phyloP scores from a whole-genome alignment of 2,329 filamentous ascomycete species.

The Aspergillus sp. region DNA sequence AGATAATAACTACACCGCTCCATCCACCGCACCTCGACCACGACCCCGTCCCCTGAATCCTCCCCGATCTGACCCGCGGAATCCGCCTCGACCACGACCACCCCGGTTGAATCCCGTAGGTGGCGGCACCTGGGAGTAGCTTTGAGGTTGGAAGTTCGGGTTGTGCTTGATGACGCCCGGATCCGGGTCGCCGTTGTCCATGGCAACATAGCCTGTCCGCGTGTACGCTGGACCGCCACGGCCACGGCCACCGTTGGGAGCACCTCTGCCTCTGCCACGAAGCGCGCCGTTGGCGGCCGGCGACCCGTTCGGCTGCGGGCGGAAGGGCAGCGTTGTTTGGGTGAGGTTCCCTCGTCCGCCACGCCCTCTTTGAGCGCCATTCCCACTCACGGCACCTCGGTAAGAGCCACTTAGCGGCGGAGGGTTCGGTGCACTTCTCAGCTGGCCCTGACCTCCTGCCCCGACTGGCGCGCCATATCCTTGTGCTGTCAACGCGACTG shows the following conservation, averaged over 20 bases:
- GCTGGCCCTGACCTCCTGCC: conserved; percentile 52
- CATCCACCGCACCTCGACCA: conserved; percentile 16
- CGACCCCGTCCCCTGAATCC: conserved; percentile 21
- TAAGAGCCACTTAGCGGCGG: conserved; percentile 51
- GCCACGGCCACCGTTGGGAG: conserved; percentile 14
- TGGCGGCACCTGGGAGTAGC: conserved; percentile 44
- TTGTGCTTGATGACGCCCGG: conserved; percentile 48
- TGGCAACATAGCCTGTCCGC: conserved; percentile 29
- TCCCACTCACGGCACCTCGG: conserved; percentile 44
- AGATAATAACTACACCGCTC: neutral
- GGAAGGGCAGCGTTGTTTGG: conserved; percentile 21
- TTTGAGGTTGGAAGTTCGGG: conserved; percentile 47
- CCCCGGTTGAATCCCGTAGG: conserved; percentile 33
- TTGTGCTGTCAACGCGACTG: conserved; percentile 43
- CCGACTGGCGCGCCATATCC: conserved; percentile 49
- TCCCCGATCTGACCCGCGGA: conserved; percentile 18
- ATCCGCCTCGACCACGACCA: conserved; percentile 26
- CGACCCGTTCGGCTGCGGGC: conserved; percentile 19
- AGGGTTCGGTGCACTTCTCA: conserved; percentile 47
- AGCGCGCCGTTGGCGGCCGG: conserved; percentile 12
- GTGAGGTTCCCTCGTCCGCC: conserved; percentile 20
- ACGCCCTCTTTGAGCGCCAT: conserved; percentile 28
- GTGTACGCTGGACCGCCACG: conserved; percentile 21
- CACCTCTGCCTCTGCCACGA: conserved; percentile 25
- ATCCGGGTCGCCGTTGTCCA: conserved; percentile 43